phyloP scores from a whole-genome alignment of 2,329 filamentous ascomycete species.

The Dothistroma pini region DNA sequence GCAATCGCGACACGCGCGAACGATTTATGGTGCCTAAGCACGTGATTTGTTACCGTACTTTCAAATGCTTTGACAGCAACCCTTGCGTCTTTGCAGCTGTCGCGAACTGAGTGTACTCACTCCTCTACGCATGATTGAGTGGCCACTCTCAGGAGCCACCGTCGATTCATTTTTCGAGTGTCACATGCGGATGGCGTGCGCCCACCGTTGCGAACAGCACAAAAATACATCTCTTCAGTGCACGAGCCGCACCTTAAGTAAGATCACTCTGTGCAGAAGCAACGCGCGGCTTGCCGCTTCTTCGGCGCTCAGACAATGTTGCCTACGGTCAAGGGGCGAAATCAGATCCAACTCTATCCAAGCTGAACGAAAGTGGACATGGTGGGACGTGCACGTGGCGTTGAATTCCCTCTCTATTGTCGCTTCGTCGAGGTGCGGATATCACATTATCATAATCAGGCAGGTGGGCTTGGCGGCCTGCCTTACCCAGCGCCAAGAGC shows the following conservation, averaged over 20 bases:
- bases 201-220: neutral
- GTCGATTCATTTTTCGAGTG: neutral
- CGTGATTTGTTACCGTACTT: neutral
- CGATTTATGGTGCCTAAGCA: slow-evolving; percentile 6
- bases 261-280: slow-evolving; percentile 1
- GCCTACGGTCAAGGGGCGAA: neutral
- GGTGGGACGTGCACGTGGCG: neutral
- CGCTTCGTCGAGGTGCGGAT: neutral
- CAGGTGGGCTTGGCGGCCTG: no score
- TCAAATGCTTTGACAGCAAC: neutral
- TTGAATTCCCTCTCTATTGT: neutral
- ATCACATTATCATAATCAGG: neutral
- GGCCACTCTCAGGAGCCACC: neutral
- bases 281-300: neutral
- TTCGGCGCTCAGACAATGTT: neutral
- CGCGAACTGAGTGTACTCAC: no score
- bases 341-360: neutral
- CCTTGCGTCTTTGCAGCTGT: neutral
- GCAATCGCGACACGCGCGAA: slow-evolving; percentile 16
- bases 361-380: slow-evolving; percentile 1
- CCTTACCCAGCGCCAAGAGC: no score
- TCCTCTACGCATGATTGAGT: no score
- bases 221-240: neutral
- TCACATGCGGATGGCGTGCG: neutral
- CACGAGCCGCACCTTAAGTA: slow-evolving; percentile 1